Base-by-base conservation (phyloP, 768 basidiomycete species). In the Naematelia aurantialba region DNA sequence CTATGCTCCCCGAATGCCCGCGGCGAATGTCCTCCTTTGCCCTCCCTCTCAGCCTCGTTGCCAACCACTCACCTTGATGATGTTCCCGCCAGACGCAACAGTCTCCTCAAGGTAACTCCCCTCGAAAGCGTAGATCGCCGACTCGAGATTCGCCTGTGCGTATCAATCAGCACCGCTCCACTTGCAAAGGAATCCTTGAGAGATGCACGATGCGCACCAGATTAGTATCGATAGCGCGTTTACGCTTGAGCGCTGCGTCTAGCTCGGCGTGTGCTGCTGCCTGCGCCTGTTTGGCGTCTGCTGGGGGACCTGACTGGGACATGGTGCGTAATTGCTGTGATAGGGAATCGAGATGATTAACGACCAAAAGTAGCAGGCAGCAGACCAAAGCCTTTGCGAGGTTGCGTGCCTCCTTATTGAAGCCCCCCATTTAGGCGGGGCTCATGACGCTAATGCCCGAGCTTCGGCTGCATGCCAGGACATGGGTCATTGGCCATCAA, bases 41-140 rank as follows among this genome's bases (percentile, higher is more conserved):
- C n/a, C 14, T 12, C 5, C 13, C 29, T 21, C 29, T 17, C 22
- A 17, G 31, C 2, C 21, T 25, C 19, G 11, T n/a, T 45, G 13
- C 17, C 17, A 3, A n/a, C 25, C 11, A 13, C 66, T 46, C 45
- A 77, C 77, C 66, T 78, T 78, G 66, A 80, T 79, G 58, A 80
- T 79, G 65, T 80, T 80, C 5, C 79, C 79, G 2, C 77, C 73
- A 8, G 76, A 62, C 0, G 68, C 60, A 34, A 69, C 60, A 46
- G 75, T 67, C 60, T 79, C 78, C 44, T 76, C 74, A 14, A 80
- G 69, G 56, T 80, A 80, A 26, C 76, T 78, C 1, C 77, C 78
- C 52, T 80, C 79, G 54, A 78, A 79, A 2, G 71, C 72, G 56
- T 76, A 76, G 52, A 80, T 79, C 4, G 76, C 74, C 3, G 72